A percentile compares a stretch with the other conserved stretches of the same genome.
Evolutionary conservation across 2,329 filamentous ascomycete genomes (phyloP).

Genomic region (Rhynchosporium graminicola): DNA sequence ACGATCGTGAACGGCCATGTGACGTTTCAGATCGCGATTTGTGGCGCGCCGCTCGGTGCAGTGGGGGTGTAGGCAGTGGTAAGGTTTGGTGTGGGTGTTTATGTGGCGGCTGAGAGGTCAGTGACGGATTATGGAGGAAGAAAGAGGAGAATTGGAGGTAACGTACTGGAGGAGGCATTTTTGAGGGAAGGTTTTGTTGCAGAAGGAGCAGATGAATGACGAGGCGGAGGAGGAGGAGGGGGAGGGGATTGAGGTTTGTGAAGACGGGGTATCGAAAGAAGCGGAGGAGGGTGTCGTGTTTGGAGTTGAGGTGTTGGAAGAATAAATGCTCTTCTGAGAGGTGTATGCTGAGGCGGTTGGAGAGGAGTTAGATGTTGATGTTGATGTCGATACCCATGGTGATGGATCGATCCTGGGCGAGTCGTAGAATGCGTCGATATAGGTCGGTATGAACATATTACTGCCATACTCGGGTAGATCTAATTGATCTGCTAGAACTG

Average conservation of each 20-base stretch:
- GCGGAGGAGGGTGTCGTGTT: neutral
- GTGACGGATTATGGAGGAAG: neutral
- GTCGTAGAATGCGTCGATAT: neutral
- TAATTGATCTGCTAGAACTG: neutral
- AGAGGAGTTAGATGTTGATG: neutral
- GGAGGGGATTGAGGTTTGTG: neutral
- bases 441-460: neutral
- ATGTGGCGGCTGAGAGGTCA: conserved; percentile 12
- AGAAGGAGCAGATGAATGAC: neutral
- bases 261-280: neutral
- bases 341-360: neutral
- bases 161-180: conserved; percentile 12
- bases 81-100: conserved; percentile 11
- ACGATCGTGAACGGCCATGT: conserved; percentile 5
- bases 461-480: neutral
- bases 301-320: neutral
- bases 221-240: conserved; percentile 2
- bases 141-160: no score
- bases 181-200: conserved; percentile 6
- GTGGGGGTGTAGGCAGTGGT: neutral
- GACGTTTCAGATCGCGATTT: conserved; percentile 8
- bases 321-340: neutral
- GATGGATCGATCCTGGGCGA: neutral
- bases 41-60: conserved; percentile 6
- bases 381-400: neutral